Evolutionary conservation across 768 basidiomycete species (phyloP), one percentile per base, ranked within the genome.

Genomic region (Coprinopsis sp.): DNA sequence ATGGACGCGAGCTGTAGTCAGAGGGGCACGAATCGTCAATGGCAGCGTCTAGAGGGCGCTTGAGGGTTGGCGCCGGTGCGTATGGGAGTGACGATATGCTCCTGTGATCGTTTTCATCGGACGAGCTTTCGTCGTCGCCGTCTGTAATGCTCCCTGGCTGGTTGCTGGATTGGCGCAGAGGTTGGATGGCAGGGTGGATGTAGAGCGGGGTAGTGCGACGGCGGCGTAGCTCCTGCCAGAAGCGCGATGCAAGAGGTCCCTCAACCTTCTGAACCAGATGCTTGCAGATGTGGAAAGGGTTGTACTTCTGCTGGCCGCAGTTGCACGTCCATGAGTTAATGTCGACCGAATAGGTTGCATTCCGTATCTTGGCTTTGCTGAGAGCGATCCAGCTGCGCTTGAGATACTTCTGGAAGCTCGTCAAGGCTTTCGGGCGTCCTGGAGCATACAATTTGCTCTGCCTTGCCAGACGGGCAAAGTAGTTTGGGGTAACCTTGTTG

Each of bases 251-350:
- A n/a, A n/a, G n/a, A 2, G 54, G 52, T 4, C 33, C 21, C n/a
- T 38, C 36, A 44, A 61, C 54, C 0, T 58, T 56, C 16, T 68
- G 60, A 2, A 66, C 63, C 14, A 66, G 58, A 42, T 67, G 63
- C 39, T 67, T 66, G 59, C 66, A 67, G 0, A 65, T 45, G 24
- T 61, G 62, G 30, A 57, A 53, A 2, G 44, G 6, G 30, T 64
- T 38, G 39, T 57, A 67, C 45, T 60, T 62, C 38, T 61, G 59
- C 6, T 38, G 47, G 1, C 59, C 59, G 41, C 65, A 67, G 23
- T 55, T 57, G 47, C 66, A 65, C 2, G 57, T 58, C 61, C 62
- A 66, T 2, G 14, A 3, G 0, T 21, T 11, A 10, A 64, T 38
- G 21, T 58, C 36, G 2, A 54, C 59, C 1, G 38, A 21, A 43